A percentile compares a stretch with the other conserved stretches of the same genome.
phyloP scores from a whole-genome alignment of 2,329 filamentous ascomycete genomes.

The Herpotrichia juniperi region DNA sequence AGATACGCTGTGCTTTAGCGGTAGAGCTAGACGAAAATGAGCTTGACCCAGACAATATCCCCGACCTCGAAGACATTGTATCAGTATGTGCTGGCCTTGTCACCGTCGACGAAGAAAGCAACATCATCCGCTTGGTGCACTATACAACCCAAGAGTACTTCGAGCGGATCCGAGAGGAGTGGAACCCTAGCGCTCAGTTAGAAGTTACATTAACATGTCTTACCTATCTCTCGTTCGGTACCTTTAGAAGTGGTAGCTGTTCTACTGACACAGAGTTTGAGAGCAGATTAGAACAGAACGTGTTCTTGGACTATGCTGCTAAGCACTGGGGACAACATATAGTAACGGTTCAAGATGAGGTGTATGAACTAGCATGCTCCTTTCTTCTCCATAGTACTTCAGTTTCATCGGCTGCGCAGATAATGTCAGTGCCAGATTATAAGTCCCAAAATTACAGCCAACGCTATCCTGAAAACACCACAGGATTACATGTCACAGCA shows the following conservation, averaged over 20 bases:
- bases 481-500: too few species aligned
- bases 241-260: constrained; percentile 18
- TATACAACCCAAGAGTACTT: constrained; percentile 24
- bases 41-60: constrained; percentile 8
- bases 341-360: too few species aligned
- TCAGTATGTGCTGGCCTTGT: constrained; percentile 31
- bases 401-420: too few species aligned
- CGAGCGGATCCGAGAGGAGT: constrained; percentile 22
- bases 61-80: constrained; percentile 9
- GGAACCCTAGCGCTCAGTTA: constrained; percentile 21
- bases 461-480: too few species aligned
- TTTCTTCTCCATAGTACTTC: too few species aligned
- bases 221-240: constrained; percentile 30
- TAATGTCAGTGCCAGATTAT: too few species aligned
- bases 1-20: constrained; percentile 7
- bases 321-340: constrained; percentile 21
- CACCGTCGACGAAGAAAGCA: constrained; percentile 26
- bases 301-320: constrained; percentile 31
- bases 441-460: too few species aligned
- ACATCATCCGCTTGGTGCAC: constrained; percentile 24
- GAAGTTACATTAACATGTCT: constrained; percentile 26
- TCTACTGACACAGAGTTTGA: constrained; percentile 7
- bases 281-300: too few species aligned
- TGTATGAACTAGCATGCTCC: too few species aligned
- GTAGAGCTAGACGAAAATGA: constrained; percentile 4